Conservation (phyloP, 2,329 filamentous ascomycete genomes). For the Penicillium verrucosum region DNA sequence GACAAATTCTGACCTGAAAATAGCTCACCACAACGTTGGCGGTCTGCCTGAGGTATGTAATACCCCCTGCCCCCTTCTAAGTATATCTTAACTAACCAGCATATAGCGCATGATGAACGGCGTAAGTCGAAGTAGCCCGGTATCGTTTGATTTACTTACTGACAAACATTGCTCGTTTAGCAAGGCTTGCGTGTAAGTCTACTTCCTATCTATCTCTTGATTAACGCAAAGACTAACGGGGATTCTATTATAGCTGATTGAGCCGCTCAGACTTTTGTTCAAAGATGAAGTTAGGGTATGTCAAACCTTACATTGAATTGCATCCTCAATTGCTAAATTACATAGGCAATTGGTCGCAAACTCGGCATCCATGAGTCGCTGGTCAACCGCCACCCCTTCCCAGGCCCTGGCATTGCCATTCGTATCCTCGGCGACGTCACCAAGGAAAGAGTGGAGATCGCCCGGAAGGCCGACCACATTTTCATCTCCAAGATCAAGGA, state of each 20-base stretch:
- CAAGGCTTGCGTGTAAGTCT: neutral
- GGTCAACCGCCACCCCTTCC: slow-evolving; percentile 71
- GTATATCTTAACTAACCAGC: neutral
- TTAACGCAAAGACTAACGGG: neutral
- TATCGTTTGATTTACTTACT: neutral
- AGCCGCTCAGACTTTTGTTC: slow-evolving; percentile 76
- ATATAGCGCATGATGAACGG: neutral
- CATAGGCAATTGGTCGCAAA: slow-evolving; percentile 55
- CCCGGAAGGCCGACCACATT: slow-evolving; percentile 47
- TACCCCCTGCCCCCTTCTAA: neutral
- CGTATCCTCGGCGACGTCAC: slow-evolving; percentile 83
- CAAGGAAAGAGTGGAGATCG: slow-evolving; percentile 72
- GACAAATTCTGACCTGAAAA: neutral
- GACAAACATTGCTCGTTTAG: neutral
- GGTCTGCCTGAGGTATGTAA: neutral
- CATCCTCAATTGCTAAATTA: neutral
- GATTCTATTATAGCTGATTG: slow-evolving; percentile 51
- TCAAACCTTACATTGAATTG: slow-evolving; percentile 22
- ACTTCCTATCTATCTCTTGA: neutral
- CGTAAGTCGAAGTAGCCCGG: neutral
- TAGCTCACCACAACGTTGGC: neutral
- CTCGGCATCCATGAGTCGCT: slow-evolving; percentile 71
- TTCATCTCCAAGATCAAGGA: slow-evolving; percentile 47
- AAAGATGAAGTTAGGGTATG: slow-evolving; percentile 71
- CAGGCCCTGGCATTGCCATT: slow-evolving; percentile 69